Evolutionary conservation across 495 filamentous ascomycete species (phyloP), one percentile per base, ranked within the genome.

Genomic region (Annulohypoxylon moriforme): DNA sequence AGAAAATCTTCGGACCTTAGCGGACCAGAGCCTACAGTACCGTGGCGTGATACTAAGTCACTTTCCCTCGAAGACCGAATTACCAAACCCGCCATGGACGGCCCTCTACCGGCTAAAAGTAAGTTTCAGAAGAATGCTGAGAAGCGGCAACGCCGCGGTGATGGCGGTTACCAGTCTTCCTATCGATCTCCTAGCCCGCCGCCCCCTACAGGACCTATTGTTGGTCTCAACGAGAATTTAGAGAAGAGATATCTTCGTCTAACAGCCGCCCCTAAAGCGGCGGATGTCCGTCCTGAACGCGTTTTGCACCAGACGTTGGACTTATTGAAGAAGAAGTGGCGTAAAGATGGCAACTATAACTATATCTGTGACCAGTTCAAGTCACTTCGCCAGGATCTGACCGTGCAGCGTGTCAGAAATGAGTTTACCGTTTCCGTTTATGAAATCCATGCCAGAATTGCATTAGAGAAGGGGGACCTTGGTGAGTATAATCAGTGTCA

Each of bases 401-500:
- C 96, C 42, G 96, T 99, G 59, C 96, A 99, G 80, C 94, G 92
- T 73, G 95, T 99, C 82, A 93, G 92, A 81, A 97, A 92, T 76
- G 92, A 96, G 52, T 98, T 98, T 79, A 97, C 94, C 4, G 94
- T 98, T 59, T 89, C 85, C 66, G 96, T 97, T 52, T 99, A 99
- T 80, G 96, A 99, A 85, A 94, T 94, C 66, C 96, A 99, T 83
- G 96, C 95, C 58, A 90, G 96, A 44, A 98, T 99, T 83, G 96
- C 96, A 68, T 84, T 99, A 78, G 96, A 99, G 85, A 98, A 96
- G 88, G 94, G 92, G 79, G 96, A 99, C 86, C 87, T 98, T 84
- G 95, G 96, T 99, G 96, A 99, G 96, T 99, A 98, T 94, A 99
- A 99, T 86, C 96, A 99, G 88, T 99, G 96, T 81, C 96, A 98